These are phyloP conservation scores for Wickerhamiella brachini DNA, from an alignment of 805 yeast genomes.

Conservation along the genomic window DNA sequence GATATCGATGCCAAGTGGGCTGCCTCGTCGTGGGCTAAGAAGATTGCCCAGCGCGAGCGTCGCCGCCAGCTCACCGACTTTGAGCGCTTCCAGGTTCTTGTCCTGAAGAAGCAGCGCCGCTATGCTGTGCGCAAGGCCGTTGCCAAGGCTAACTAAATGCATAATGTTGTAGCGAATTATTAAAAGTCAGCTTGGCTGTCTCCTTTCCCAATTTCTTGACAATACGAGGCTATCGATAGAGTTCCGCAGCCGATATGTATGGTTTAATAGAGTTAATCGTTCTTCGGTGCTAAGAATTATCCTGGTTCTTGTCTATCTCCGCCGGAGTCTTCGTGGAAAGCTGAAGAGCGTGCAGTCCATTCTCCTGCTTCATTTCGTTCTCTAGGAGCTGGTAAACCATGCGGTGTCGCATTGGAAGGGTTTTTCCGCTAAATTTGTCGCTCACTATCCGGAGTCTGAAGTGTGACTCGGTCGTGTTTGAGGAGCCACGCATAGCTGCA, in stretches of 20 bases:
- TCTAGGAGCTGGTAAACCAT: conserved; percentile 52
- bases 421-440: conserved; percentile 48
- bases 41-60: conserved; percentile 87
- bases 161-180: conserved; percentile 1
- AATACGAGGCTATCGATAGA: neutral
- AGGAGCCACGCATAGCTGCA: conserved; percentile 61
- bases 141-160: conserved; percentile 56
- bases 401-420: conserved; percentile 65
- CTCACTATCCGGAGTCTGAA: conserved; percentile 64
- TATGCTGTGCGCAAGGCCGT: conserved; percentile 89
- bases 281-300: neutral
- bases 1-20: conserved; percentile 85
- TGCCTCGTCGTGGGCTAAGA: conserved; percentile 93
- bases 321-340: conserved; percentile 63
- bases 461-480: conserved; percentile 67
- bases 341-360: conserved; percentile 81
- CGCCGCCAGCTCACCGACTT: conserved; percentile 91
- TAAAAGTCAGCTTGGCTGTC: neutral
- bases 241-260: no score
- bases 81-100: conserved; percentile 98
- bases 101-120: conserved; percentile 95
- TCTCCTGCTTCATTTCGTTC: conserved; percentile 48
- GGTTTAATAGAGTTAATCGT: no score
- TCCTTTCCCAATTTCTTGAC: neutral
- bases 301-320: conserved; percentile 31